These are phyloP conservation scores for Antitrichia curtipendula DNA, from an alignment of 225 moss, liverwort and hornwort genomes.

Conservation along the genomic window DNA sequence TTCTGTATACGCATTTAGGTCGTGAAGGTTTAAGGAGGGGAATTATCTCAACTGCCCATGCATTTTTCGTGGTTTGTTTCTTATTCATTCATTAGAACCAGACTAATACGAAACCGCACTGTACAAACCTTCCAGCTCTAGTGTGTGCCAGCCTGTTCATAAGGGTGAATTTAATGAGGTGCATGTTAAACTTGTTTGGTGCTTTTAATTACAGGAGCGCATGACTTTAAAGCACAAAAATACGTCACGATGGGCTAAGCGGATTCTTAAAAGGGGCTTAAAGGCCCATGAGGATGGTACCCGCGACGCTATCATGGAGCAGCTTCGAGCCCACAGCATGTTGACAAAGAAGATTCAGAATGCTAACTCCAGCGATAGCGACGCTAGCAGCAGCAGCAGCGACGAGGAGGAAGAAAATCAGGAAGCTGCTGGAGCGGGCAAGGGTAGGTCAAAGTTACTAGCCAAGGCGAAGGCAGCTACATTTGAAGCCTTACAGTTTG, in stretches of 20 bases:
- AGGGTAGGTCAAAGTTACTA: constrained; percentile 42
- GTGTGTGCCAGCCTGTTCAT: background rate
- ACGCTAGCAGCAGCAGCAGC: constrained; percentile 40
- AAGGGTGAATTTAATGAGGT: background rate
- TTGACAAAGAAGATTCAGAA: constrained; percentile 91
- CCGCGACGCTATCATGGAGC: constrained; percentile 88
- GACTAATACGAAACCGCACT: background rate
- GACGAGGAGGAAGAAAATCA: constrained; percentile 43
- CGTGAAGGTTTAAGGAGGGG: background rate
- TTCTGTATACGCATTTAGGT: background rate
- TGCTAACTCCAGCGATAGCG: constrained; percentile 55
- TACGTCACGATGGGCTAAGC: constrained; percentile 85
- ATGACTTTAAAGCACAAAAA: constrained; percentile 99
- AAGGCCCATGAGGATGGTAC: constrained; percentile 86
- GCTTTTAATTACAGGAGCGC: constrained; percentile 55
- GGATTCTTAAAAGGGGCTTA: constrained; percentile 79
- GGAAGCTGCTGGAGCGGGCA: constrained; percentile 28
- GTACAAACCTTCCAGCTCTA: background rate
- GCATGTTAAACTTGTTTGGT: background rate
- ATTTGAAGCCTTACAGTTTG: constrained; percentile 68
- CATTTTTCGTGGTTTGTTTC: background rate
- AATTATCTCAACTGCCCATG: background rate
- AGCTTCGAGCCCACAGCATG: constrained; percentile 77
- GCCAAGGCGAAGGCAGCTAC: constrained; percentile 87
- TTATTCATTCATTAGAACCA: background rate